Base-by-base conservation (phyloP, 495 filamentous ascomycete genomes). In the Hamigera avellanea region DNA sequence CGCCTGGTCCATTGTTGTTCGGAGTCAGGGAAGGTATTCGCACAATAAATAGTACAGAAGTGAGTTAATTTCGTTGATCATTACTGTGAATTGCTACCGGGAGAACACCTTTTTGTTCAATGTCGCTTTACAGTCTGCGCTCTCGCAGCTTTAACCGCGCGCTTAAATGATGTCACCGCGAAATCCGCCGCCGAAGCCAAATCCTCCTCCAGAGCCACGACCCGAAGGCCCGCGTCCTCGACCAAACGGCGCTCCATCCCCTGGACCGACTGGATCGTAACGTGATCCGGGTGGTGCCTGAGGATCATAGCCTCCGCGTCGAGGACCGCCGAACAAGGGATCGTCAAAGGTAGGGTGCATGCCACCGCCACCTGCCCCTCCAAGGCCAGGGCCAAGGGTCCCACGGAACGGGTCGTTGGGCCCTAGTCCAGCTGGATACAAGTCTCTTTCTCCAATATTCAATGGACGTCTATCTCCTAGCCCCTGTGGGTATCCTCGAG, bases 321-420 rank as follows among this genome's bases (percentile, higher is more conserved):
- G 68, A 13, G 62, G 66, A 8, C 53, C 52, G 25, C 70, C 73
- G 54, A 95, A 95, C 47, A 95, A 55, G 18, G 85, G 86, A 56
- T 96, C 91, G 49, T 95, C 86, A 48, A 93, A 88, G 0, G 86
- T 93, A 0, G 91, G 91, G 59, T 95, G 83, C 91, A 96, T 96
- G 2, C 91, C 91, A 28, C 79, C 75, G 3, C 71, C 72, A 1
- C 75, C 74, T 21, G 65, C 59, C 2, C 61, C 59, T 12, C 68
- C 66, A 21, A 65, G 52, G 1, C 75, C 62, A 38, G 70, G 69
- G 8, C 70, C 70, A 39, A 86, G 69, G 8, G 69, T 63, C 6
- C 77, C 77, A 14, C 81, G 57, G 3, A 95, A 49, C 1, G 88
- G 86, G 61, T 94, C 86, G 51, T 86, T 55, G 0, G 87, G 89